Evolutionary conservation across 805 yeast species (phyloP), one percentile per base, ranked within the genome.

Genomic region (Pichia gijzeniarum): DNA sequence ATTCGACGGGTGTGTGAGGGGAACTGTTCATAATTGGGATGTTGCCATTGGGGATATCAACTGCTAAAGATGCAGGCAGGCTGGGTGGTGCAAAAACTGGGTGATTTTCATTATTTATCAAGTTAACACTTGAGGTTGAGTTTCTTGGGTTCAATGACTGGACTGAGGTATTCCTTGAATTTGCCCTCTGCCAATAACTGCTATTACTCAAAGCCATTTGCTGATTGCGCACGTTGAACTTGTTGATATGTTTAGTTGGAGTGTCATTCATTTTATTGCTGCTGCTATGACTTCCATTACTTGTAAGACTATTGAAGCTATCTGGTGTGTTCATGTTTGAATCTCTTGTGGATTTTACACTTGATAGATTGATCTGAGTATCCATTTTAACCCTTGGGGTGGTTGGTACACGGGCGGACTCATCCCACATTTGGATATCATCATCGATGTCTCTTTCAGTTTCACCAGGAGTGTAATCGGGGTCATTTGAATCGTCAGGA

Each of bases 121-220:
- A 28, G 14, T 39, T 30, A n/a, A 39, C 21, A 32, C 25, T 39
- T 3, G 41, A 30, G 1, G 32, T 18, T 5, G 41, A 39, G n/a
- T 6, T 22, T 39, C 28, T 39, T 39, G 40, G 30, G 10, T 36
- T 38, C 17, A 50, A 42, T 18, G 51, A 45, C 14, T 41, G 39
- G 12, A 47, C 40, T 17, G 43, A 41, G 17, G 50, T 35, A 45
- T 52, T 50, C 21, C 52, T 47, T 16, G 55, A 42, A 35, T 52
- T 47, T 6, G 58, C 58, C 16, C 58, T 41, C 41, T 49, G 52
- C 61, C 61, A 57, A 39, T 53, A 49, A 31, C 44, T 46, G 32
- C 46, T 38, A 22, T 40, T 31, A 36, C 45, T 43, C 8, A 37
- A 16, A 13, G 44, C 37, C 3, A 39, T 20, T 28, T 25, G 6